Evolutionary conservation across 495 filamentous ascomycete species (phyloP), one percentile per base, ranked within the genome.

Genomic region (Lentithecium fluviatile): DNA sequence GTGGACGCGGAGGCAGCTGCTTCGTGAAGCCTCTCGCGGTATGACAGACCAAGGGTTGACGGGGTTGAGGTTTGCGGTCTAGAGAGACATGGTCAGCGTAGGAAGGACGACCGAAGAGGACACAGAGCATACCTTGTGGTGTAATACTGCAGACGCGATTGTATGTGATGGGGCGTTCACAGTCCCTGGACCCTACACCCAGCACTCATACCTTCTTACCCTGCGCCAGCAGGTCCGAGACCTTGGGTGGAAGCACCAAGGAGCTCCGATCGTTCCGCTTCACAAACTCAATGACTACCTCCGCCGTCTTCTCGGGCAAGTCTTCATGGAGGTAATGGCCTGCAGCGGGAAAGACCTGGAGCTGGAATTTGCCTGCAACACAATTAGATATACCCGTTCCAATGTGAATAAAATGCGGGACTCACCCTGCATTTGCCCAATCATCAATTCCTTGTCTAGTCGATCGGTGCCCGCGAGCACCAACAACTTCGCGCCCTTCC

Each of bases 251-350:
- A 52, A 97, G 76, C 6, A 97, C 87, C 61, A 97, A 71, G 0
- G 86, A 82, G 64, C 82, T 88, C 49, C 92, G 79, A 73, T 97
- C 92, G 72, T 97, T 97, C 26, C 94, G 77, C 65, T 85, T 86
- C 68, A 92, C 89, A 66, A 99, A 97, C 70, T 97, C 95, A 2
- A 87, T 91, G 52, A 97, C 73, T 10, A 70, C 52, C 47, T 70
- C 69, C 26, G 95, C 94, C 25, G 87, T 92, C 77, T 90, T 95
- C 60, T 87, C 85, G 0, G 95, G 91, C 54, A 90, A 81, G 72
- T 99, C 94, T 73, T 99, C 94, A 60, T 97, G 95, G 48, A 99
- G 82, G 66, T 97, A 98, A 73, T 97, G 94, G 0, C 94, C 94
- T 6, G 92, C 91, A 73, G 96, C 89, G 0, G 95, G 95, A 60